Base-by-base conservation (phyloP, 495 filamentous ascomycete species). In the Lepidopterella palustris region DNA sequence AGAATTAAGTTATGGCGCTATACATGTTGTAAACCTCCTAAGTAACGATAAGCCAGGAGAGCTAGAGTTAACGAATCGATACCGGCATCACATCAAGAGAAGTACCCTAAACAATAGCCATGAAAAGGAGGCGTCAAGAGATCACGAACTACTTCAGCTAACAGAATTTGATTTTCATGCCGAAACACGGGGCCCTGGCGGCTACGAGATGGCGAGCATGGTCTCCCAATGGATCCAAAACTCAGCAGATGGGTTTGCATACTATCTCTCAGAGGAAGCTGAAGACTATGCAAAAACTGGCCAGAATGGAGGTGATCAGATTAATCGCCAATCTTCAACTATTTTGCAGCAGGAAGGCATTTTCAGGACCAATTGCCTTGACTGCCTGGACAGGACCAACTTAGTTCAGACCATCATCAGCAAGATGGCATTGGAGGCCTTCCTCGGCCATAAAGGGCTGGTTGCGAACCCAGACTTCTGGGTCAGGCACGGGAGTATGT, bases 121-220 rank as follows among this genome's bases (percentile, higher is more conserved):
- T 40, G 73, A 69, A n/a, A 59, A 64, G 58, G 58, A 64, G 45
- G 64, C 68, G 28, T 74, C 76, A n/a, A 71, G 76, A n/a, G 86
- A 85, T 31, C 83, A 84, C 66, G 80, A 86, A 52, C 76, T 97
- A 28, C 72, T 96, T 26, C 80, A 81, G 59, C 78, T 84, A 50
- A 95, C 92, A 9, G 87, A 92, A 64, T 97, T 89, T 66, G 92
- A 98, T 73, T 97, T 97, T 58, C 89, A 96, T 68, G 92, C 91
- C 3, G 90, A 97, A 72, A 93, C 93, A 0, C 87, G 88, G 65
- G 90, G 89, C 6, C 86, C 90, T 0, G 78, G 81, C 47, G 92
- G 93, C 3, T 98, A 96, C 68, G 92, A 92, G 62, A 87, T 89
- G 55, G 92, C 92, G 42, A 85, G 80, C 64, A 78, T 82, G 67